Evolutionary conservation across 495 filamentous ascomycete genomes (phyloP).

Genomic region (Talaromyces wortmannii): DNA sequence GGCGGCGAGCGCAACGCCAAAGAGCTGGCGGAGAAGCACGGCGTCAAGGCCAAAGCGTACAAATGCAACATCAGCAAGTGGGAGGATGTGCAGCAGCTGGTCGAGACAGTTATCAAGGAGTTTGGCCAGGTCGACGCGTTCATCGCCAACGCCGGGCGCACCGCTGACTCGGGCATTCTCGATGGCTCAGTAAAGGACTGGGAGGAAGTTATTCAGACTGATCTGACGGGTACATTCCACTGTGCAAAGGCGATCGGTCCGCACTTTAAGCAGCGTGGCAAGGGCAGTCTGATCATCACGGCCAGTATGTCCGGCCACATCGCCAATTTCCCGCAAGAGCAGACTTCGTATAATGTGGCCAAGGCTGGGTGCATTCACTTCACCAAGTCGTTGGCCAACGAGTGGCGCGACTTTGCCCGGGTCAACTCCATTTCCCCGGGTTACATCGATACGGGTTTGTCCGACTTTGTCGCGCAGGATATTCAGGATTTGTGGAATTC

Average conservation of each 20-base stretch:
- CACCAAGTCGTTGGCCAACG: conserved; percentile 58
- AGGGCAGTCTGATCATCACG: conserved; percentile 57
- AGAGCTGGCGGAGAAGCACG: conserved; percentile 50
- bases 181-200: conserved; percentile 60
- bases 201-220: conserved; percentile 61
- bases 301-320: conserved; percentile 66
- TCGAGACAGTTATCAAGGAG: conserved; percentile 48
- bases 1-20: conserved; percentile 60
- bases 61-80: conserved; percentile 49
- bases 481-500: conserved; percentile 61
- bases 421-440: conserved; percentile 70
- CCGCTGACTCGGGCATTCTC: conserved; percentile 54
- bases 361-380: conserved; percentile 57
- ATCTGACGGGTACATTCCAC: conserved; percentile 59
- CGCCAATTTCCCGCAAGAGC: conserved; percentile 72
- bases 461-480: conserved; percentile 66
- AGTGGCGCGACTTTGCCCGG: conserved; percentile 72
- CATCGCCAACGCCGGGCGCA: conserved; percentile 63
- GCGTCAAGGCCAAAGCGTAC: conserved; percentile 63
- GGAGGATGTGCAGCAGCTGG: conserved; percentile 41
- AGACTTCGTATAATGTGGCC: conserved; percentile 75
- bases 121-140: conserved; percentile 62
- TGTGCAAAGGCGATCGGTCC: conserved; percentile 60
- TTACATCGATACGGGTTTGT: conserved; percentile 74
- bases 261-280: conserved; percentile 56